These are phyloP conservation scores for Saccharomyces eubayanus DNA, from an alignment of 805 yeast species.

Conservation along the genomic window DNA sequence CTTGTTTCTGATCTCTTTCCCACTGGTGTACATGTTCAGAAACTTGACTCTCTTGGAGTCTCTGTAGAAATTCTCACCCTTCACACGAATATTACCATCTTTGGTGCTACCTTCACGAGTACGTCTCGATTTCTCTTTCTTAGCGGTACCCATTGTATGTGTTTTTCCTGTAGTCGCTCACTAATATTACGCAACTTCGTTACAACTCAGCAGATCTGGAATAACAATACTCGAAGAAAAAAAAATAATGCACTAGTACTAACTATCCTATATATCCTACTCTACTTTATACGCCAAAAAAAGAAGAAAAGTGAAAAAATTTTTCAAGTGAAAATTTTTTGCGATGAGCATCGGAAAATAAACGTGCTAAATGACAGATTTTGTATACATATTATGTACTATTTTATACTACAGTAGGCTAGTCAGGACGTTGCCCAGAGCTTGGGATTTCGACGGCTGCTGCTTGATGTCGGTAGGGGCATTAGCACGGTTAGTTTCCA, in stretches of 20 bases:
- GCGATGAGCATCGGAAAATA: constrained; percentile 5
- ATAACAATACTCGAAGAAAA: background rate
- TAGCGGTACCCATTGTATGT: constrained; percentile 79
- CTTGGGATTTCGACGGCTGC: constrained; percentile 37
- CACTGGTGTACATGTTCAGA: constrained; percentile 87
- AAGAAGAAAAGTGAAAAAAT: constrained; percentile 6
- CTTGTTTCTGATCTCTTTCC: constrained; percentile 79
- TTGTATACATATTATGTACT: background rate
- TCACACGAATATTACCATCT: constrained; percentile 86
- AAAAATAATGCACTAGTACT: background rate
- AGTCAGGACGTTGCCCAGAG: constrained; percentile 39
- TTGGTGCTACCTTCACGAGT: constrained; percentile 70
- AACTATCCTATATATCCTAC: background rate
- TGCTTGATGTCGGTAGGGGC: constrained; percentile 39
- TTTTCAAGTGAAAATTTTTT: constrained; percentile 6
- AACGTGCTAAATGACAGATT: background rate
- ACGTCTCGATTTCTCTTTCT: constrained; percentile 85
- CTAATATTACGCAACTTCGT: background rate
- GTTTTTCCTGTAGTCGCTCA: background rate
- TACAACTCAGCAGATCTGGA: background rate
- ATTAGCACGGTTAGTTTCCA: constrained; percentile 57
- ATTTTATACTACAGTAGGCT: constrained; percentile 38
- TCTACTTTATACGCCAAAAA: background rate
- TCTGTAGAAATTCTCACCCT: constrained; percentile 93
- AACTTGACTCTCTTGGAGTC: constrained; percentile 89